Conservation (phyloP, 1,284 basidiomycete genomes). For the Cryptococcus sp. region DNA sequence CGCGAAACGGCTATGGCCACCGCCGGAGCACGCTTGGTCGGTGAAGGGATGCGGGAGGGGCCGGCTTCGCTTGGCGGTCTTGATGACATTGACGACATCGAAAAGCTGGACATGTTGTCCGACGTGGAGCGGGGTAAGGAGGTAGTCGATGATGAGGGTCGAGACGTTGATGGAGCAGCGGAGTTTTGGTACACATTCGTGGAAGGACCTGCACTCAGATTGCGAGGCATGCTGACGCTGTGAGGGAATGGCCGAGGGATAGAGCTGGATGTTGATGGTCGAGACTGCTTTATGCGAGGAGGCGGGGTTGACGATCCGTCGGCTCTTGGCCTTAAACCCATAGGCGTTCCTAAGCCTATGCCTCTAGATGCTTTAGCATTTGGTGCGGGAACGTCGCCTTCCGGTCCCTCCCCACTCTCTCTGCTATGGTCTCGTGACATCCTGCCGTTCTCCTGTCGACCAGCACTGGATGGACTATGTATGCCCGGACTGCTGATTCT, state of each 20-base stretch:
- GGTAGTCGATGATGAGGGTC: background rate
- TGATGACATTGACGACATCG: background rate
- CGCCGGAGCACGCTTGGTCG: constrained; percentile 1
- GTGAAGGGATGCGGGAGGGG: constrained; percentile 10
- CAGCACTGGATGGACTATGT: background rate
- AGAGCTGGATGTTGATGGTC: constrained; percentile 7
- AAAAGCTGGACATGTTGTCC: background rate
- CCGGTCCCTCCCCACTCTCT: background rate
- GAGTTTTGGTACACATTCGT: background rate
- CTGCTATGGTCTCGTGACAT: no score
- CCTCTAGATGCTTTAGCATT: background rate
- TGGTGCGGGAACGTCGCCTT: background rate
- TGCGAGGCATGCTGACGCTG: constrained; percentile 1
- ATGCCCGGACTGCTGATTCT: background rate
- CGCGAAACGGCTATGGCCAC: constrained; percentile 15
- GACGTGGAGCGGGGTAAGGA: constrained; percentile 11
- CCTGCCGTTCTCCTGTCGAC: background rate
- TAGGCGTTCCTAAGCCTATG: constrained; percentile 2
- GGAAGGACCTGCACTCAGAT: background rate
- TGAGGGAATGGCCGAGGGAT: constrained; percentile 6
- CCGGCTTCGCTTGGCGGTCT: background rate
- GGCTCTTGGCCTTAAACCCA: background rate
- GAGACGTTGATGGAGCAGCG: background rate
- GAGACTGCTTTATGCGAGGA: background rate
- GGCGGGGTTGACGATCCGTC: no score